Conservation (phyloP, 345 rosid species). For the Schrenkiella parvula region DNA sequence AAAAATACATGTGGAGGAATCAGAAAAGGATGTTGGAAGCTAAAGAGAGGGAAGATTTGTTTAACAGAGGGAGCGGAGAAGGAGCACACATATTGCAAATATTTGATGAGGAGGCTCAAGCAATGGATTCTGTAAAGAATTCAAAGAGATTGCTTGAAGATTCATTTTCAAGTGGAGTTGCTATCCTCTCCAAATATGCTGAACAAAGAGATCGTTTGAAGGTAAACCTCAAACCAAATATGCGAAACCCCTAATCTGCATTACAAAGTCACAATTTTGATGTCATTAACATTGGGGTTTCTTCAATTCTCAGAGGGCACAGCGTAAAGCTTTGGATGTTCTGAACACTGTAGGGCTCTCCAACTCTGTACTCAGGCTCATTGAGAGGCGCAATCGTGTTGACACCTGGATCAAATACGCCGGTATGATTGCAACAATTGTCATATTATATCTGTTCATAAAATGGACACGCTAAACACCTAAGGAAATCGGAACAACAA, state of each 20-base stretch:
- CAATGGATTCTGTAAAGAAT: constrained; percentile 77
- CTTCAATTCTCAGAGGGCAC: constrained; percentile 52
- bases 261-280: neutral
- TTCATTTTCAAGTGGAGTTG: constrained; percentile 70
- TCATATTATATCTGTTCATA: constrained; percentile 55
- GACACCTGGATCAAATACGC: constrained; percentile 83
- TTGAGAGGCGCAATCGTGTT: constrained; percentile 88
- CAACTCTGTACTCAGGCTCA: constrained; percentile 78
- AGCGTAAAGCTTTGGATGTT: constrained; percentile 85
- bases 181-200: constrained; percentile 77
- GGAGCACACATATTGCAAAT: constrained; percentile 79
- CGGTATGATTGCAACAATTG: constrained; percentile 64
- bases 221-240: constrained; percentile 38
- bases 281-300: neutral
- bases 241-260: neutral
- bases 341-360: constrained; percentile 92
- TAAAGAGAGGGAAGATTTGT: constrained; percentile 82
- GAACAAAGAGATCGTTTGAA: constrained; percentile 91
- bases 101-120: constrained; percentile 89
- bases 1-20: constrained; percentile 61
- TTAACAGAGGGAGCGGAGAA: constrained; percentile 75
- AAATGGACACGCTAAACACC: constrained; percentile 46
- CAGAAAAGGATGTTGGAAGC: constrained; percentile 69
- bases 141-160: constrained; percentile 85
- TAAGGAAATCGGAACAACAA: neutral